phyloP scores from a whole-genome alignment of 164 flowering plant genomes.

The Euptelea pleiosperma region DNA sequence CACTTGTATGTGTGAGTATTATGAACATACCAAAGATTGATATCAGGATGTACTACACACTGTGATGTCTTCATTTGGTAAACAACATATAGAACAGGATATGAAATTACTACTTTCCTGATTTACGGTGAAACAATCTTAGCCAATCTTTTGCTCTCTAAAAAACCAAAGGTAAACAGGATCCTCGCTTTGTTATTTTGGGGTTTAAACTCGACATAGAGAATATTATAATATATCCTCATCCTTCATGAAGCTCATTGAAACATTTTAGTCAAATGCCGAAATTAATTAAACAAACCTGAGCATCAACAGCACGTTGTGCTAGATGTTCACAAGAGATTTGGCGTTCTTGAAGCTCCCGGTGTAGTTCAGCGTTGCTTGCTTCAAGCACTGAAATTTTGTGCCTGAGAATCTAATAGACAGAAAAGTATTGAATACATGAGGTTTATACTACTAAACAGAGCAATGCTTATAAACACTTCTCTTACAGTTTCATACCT shows the following conservation, averaged over 20 bases:
- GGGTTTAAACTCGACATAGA: neutral
- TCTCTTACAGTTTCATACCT: slow-evolving; percentile 38
- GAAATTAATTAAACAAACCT: slow-evolving; percentile 43
- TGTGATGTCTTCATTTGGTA: too few relatives aligned
- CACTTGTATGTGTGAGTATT: neutral
- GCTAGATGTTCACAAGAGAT: slow-evolving; percentile 53
- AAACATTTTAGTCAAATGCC: neutral
- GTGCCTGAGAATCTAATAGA: slow-evolving; percentile 61
- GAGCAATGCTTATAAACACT: neutral
- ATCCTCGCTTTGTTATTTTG: neutral
- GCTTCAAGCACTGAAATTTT: slow-evolving; percentile 80
- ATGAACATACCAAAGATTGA: neutral
- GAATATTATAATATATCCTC: neutral
- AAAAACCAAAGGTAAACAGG: too few relatives aligned
- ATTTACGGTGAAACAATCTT: too few relatives aligned
- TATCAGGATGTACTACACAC: too few relatives aligned
- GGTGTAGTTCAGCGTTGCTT: slow-evolving; percentile 70
- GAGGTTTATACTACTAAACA: neutral
- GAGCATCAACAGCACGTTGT: slow-evolving; percentile 78
- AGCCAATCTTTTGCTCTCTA: too few relatives aligned
- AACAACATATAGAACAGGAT: too few relatives aligned
- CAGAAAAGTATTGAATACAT: neutral
- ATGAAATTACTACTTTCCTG: too few relatives aligned
- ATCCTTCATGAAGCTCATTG: neutral
- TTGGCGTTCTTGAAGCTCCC: slow-evolving; percentile 61